phyloP scores from a whole-genome alignment of 371 early-diverging fungal genomes.

The Saksenaea oblongispora region DNA sequence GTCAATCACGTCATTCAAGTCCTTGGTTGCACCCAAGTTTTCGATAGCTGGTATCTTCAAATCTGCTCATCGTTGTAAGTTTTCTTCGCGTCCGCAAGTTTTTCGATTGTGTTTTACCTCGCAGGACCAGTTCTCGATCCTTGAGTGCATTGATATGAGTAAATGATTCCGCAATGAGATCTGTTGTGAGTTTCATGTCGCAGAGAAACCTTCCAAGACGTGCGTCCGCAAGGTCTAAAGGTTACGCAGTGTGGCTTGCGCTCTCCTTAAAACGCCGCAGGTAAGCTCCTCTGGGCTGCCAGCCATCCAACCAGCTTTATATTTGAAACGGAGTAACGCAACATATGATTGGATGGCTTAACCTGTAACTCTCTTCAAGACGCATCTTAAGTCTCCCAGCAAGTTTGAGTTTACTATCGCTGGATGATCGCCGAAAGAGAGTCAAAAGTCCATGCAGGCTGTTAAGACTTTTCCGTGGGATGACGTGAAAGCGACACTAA shows the following conservation, averaged over 20 bases:
- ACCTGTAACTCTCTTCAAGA: too few species aligned
- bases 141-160: constrained; percentile 83
- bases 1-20: constrained; percentile 91
- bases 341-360: too few species aligned
- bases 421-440: too few species aligned
- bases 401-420: too few species aligned
- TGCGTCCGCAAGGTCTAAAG: neutral
- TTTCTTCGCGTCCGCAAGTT: neutral
- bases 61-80: constrained; percentile 44
- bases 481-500: too few species aligned
- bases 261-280: neutral
- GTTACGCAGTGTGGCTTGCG: constrained; percentile 6
- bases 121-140: constrained; percentile 88
- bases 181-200: constrained; percentile 81
- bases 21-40: constrained; percentile 93
- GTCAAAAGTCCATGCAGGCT: too few species aligned
- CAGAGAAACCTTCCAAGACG: constrained; percentile 5
- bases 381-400: too few species aligned
- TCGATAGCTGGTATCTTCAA: constrained; percentile 90
- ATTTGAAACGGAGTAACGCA: too few species aligned
- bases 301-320: too few species aligned
- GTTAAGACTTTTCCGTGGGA: too few species aligned
- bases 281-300: too few species aligned
- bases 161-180: constrained; percentile 69
- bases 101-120: constrained; percentile 56